These are phyloP conservation scores for Solanum hybrid DNA, from an alignment of 305 asterid species.

Conservation along the genomic window DNA sequence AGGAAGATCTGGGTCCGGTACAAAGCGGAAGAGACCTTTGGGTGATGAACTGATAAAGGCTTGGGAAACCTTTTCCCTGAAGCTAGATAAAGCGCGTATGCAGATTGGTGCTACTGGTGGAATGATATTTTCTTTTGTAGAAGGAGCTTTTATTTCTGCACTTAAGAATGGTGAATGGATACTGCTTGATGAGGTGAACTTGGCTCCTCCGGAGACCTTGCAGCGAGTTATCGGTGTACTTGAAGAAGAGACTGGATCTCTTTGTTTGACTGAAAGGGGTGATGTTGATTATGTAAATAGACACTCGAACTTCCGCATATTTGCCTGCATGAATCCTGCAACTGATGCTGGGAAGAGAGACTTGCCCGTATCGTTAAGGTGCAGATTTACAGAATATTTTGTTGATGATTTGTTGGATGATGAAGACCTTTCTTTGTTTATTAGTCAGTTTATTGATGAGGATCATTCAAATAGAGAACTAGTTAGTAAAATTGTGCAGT, in stretches of 20 bases:
- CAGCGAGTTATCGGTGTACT: constrained; percentile 90
- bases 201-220: constrained; percentile 98
- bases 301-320: constrained; percentile 69
- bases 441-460: constrained; percentile 49
- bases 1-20: constrained; percentile 42
- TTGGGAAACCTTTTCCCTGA: constrained; percentile 60
- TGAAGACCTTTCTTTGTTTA: constrained; percentile 71
- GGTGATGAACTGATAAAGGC: constrained; percentile 33
- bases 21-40: constrained; percentile 78
- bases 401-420: constrained; percentile 88
- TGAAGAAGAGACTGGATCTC: constrained; percentile 82
- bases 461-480: constrained; percentile 29
- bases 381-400: constrained; percentile 88
- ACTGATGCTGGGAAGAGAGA: constrained; percentile 99
- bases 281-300: constrained; percentile 66
- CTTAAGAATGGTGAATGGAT: constrained; percentile 91
- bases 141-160: constrained; percentile 91
- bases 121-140: constrained; percentile 92
- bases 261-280: constrained; percentile 94
- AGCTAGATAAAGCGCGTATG: constrained; percentile 55
- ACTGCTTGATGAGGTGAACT: constrained; percentile 93
- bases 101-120: constrained; percentile 69
- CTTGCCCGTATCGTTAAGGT: constrained; percentile 61
- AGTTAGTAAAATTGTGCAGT: constrained; percentile 43
- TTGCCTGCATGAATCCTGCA: constrained; percentile 99